Evolutionary conservation across 352 stramenopile species (phyloP).

Genomic region (Aphanomyces stellatus): DNA sequence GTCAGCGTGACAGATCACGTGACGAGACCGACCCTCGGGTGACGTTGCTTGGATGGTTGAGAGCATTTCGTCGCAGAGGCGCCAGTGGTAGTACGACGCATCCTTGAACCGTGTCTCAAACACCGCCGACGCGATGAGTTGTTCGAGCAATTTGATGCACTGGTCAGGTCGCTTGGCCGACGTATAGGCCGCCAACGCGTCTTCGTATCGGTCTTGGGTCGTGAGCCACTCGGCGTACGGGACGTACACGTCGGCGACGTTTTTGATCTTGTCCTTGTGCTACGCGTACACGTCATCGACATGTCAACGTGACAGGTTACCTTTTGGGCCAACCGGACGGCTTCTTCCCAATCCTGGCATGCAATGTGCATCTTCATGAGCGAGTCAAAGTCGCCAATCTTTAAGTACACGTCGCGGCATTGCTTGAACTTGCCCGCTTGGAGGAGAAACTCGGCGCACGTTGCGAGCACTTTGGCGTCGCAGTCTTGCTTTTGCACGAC

Average conservation of each 20-base stretch:
- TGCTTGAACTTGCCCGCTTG: conserved; percentile 68
- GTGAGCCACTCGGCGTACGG: conserved; percentile 91
- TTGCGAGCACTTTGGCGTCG: conserved; percentile 37
- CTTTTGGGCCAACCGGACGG: conserved; percentile 80
- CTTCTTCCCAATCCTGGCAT: conserved; percentile 88
- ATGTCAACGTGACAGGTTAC: not conserved
- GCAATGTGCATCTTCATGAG: conserved; percentile 88
- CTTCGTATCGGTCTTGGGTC: conserved; percentile 87
- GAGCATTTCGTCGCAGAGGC: conserved; percentile 81
- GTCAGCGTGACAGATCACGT: not conserved
- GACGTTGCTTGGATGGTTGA: conserved; percentile 26
- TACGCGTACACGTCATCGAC: conserved; percentile 23
- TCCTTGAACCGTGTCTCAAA: conserved; percentile 81
- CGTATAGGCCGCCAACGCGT: conserved; percentile 87
- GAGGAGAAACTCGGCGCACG: conserved; percentile 56
- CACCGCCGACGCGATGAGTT: conserved; percentile 87
- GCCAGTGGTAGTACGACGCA: conserved; percentile 90
- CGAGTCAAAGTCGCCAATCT: conserved; percentile 69
- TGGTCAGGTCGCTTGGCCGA: conserved; percentile 74
- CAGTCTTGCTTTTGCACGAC: conserved; percentile 57
- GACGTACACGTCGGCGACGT: conserved; percentile 86
- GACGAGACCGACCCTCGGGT: not conserved
- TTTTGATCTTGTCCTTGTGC: conserved; percentile 62
- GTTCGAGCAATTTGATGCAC: conserved; percentile 68
- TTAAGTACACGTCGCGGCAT: conserved; percentile 70